phyloP scores from a whole-genome alignment of 2,329 filamentous ascomycete genomes.

The Orbilia oligospora region DNA sequence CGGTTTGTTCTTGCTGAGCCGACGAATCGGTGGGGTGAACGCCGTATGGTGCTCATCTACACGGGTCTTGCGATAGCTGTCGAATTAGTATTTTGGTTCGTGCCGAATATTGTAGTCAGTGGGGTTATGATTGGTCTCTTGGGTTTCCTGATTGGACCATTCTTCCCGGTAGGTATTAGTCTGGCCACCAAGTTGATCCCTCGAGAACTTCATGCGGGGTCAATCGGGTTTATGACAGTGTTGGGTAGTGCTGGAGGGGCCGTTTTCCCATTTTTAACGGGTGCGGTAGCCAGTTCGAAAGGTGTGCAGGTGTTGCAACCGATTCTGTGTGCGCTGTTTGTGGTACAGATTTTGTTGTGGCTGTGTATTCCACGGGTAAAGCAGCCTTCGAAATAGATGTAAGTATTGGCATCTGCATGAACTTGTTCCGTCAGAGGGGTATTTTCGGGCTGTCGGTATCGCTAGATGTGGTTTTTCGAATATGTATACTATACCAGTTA shows the following conservation, averaged over 20 bases:
- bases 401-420: background rate
- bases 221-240: constrained; percentile 84
- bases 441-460: background rate
- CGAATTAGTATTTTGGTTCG: constrained; percentile 84
- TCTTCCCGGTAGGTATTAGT: constrained; percentile 83
- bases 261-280: constrained; percentile 76
- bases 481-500: constrained; percentile 4
- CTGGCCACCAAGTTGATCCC: constrained; percentile 82
- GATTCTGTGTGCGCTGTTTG: constrained; percentile 71
- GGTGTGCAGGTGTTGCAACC: constrained; percentile 74
- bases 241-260: constrained; percentile 82
- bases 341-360: constrained; percentile 63
- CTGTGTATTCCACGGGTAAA: constrained; percentile 45
- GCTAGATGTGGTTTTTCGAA: background rate
- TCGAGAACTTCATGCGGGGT: constrained; percentile 80
- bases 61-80: constrained; percentile 75
- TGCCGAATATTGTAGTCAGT: constrained; percentile 81
- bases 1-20: constrained; percentile 81
- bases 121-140: constrained; percentile 79
- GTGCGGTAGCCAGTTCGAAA: constrained; percentile 75
- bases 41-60: constrained; percentile 75
- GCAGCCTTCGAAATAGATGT: constrained; percentile 19
- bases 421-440: background rate
- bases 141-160: constrained; percentile 83
- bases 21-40: constrained; percentile 81